Conservation (phyloP, 805 yeast genomes). For the Nadsonia fulvescens region DNA sequence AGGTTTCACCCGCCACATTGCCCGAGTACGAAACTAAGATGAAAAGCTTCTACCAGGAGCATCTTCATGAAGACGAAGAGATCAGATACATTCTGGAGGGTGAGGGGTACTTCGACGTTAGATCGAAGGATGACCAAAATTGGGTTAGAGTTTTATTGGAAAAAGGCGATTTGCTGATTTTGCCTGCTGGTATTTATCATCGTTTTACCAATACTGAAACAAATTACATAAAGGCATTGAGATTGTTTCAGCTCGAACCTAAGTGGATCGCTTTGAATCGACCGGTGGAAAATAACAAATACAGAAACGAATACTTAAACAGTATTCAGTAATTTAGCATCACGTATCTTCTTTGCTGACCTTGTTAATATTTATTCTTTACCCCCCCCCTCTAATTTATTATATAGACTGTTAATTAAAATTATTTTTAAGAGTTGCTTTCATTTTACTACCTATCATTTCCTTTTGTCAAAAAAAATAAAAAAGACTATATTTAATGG, state of each 20-base stretch:
- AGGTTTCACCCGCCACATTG: slow-evolving; percentile 40
- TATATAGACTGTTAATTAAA: too few relatives aligned
- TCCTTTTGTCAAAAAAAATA: too few relatives aligned
- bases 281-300: slow-evolving; percentile 33
- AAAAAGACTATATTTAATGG: too few relatives aligned
- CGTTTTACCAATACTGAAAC: slow-evolving; percentile 60
- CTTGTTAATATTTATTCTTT: too few relatives aligned
- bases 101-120: slow-evolving; percentile 78
- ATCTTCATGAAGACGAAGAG: slow-evolving; percentile 93
- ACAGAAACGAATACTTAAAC: slow-evolving; percentile 29
- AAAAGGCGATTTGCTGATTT: slow-evolving; percentile 37
- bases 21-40: slow-evolving; percentile 48
- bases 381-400: too few relatives aligned
- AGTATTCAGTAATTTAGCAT: slow-evolving; percentile 11
- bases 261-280: slow-evolving; percentile 83
- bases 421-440: too few relatives aligned
- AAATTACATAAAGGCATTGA: slow-evolving; percentile 53
- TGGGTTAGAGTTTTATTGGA: slow-evolving; percentile 66
- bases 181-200: slow-evolving; percentile 91
- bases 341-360: too few relatives aligned
- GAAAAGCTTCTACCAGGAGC: slow-evolving; percentile 60
- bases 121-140: slow-evolving; percentile 34
- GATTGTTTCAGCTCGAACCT: slow-evolving; percentile 87
- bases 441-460: too few relatives aligned
- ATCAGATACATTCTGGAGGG: slow-evolving; percentile 82